Evolutionary conservation across 306 rosid species (phyloP).

Genomic region (Rubus idaeus): DNA sequence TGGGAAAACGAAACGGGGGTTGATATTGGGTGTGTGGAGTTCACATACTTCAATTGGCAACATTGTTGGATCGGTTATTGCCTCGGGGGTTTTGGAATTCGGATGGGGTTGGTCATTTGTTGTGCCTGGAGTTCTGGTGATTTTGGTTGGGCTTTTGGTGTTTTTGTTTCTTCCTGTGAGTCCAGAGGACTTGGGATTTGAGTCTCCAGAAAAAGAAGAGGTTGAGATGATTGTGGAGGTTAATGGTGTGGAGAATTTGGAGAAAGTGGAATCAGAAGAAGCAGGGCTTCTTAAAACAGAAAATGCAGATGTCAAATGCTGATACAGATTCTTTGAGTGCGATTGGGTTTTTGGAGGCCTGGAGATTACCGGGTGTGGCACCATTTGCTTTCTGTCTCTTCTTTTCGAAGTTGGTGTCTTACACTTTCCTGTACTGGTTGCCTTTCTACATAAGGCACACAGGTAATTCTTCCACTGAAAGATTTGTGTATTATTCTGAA

Average conservation of each 20-base stretch:
- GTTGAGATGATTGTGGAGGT: constrained; percentile 52
- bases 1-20: constrained; percentile 79
- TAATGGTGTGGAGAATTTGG: constrained; percentile 27
- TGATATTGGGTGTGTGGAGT: constrained; percentile 92
- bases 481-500: not conserved
- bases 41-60: constrained; percentile 92
- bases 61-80: constrained; percentile 74
- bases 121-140: constrained; percentile 71
- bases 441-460: constrained; percentile 90
- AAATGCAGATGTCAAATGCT: constrained; percentile 20
- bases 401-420: constrained; percentile 94
- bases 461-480: constrained; percentile 26
- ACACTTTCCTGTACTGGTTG: constrained; percentile 87
- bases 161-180: constrained; percentile 71
- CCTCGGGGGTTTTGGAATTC: constrained; percentile 66
- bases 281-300: constrained; percentile 50
- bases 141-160: constrained; percentile 63
- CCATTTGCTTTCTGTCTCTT: constrained; percentile 81
- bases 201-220: constrained; percentile 38
- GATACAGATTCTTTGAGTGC: constrained; percentile 54
- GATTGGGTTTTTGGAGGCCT: constrained; percentile 92
- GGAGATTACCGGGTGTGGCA: constrained; percentile 89
- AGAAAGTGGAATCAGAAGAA: constrained; percentile 62
- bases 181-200: constrained; percentile 67
- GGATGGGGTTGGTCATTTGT: constrained; percentile 99